Base-by-base conservation (phyloP, 352 stramenopile species). In the Globisporangium okanoganense region DNA sequence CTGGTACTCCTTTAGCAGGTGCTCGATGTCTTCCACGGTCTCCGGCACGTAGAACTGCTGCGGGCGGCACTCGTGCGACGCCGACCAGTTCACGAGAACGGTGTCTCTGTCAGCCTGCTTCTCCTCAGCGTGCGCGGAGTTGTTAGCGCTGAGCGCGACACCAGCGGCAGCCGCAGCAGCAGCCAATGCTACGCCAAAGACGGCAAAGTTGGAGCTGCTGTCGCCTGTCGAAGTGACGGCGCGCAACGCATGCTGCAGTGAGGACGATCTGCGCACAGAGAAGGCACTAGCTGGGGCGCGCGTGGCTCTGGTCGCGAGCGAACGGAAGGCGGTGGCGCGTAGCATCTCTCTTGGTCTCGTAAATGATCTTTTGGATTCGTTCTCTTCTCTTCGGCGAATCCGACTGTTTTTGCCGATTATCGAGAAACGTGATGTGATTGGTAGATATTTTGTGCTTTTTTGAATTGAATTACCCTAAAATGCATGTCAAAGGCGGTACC, bases 21-120 rank as follows among this genome's bases (percentile, higher is more conserved):
- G 67, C 71, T 90, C 77, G 16, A 94, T 64, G n/a, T 93, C 81
- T 13, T 80, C 78, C 7, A 89, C 76, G 24, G 70, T 76, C 66
- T 93, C 83, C 8, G 85, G 85, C 27, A 85, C 72, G 58, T 90
- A 78, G 48, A 94, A 82, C 36, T 74, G 73, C 25, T 71, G 66
- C 22, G 85, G 85, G 8, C 75, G 81, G 45, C 83, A 92, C 59
- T 87, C 72, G 58, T 94, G 85, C 16, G 83, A 90, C 14, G 76
- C 78, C 25, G 85, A 94, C 85, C 85, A 94, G 58, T 94, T 94
- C 20, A 90, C 67, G 54, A 94, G 87, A 45, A 85, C 74, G 41
- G 88, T 75, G 22, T 90, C 67, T 14, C 75, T 59, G 35, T 89
- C 75, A 1, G 67, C 57, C 6, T 27, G 56, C 10, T 79, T 60